Base-by-base conservation (phyloP, 441 rosid genomes). In the Euphorbia celastroides region DNA sequence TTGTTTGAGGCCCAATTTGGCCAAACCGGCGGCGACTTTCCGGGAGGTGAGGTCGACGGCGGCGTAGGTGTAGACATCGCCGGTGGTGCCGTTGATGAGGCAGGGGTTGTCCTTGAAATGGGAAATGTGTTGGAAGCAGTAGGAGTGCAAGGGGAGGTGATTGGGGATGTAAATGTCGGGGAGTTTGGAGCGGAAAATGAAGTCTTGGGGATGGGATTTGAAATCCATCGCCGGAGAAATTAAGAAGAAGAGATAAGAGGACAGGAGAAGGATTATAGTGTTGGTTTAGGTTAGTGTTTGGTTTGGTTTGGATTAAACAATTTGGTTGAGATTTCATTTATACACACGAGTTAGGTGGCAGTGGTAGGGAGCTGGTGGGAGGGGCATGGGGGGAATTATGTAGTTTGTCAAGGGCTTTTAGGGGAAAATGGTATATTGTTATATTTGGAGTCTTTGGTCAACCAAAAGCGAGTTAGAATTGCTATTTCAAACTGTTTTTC, bases 121-220 rank as follows among this genome's bases (percentile, higher is more conserved):
- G 44, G 90, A 74, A 61, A 87, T 72, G 69, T 82, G 71, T 60
- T 87, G 66, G 34, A 87, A 87, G 82, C 90, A 83, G 62, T 85
- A 87, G 1, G 73, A 52, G 62, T 80, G 88, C 16, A 87, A 69
- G 41, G 88, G 83, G 64, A 87, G 93, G 67, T 85, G 84, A 66
- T 76, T 71, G 7, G 90, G 87, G 76, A 87, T 77, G 71, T 80
- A 62, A 64, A 87, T 87, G 64, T 83, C 86, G 0, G 86, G 84
- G 28, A 87, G 85, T 61, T 77, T 83, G 19, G 93, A 87, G 7
- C 87, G 78, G 79, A 82, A 85, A 60, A 85, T 72, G 80, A 80
- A 75, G 4, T 84, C 82, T 41, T 70, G 66, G 36, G 20, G 12
- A 11, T 68, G n/a, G 14, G 66, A 50, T 34, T 63, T 67, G 61